Conservation (phyloP, 1,139 yeast species). For the Taiozyma onychis region DNA sequence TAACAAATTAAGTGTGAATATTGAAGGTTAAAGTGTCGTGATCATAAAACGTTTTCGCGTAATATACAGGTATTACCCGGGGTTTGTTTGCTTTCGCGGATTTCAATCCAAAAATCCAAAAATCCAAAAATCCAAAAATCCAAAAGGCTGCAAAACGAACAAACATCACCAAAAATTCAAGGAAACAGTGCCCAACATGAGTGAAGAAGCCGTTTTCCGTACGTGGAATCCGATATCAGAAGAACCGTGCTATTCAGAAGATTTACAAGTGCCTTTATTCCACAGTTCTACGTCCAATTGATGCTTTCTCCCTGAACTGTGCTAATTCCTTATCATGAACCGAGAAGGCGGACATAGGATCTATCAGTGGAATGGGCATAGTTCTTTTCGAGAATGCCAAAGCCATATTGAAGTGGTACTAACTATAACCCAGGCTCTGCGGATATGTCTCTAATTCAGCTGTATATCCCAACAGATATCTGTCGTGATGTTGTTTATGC, state of each 20-base stretch:
- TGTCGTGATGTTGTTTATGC: constrained; percentile 82
- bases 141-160: too few relatives aligned
- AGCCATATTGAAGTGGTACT: neutral
- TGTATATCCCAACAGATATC: constrained; percentile 86
- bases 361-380: neutral
- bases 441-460: constrained; percentile 89
- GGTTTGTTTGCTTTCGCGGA: neutral
- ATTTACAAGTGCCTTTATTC: neutral
- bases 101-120: neutral
- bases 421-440: constrained; percentile 52
- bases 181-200: neutral
- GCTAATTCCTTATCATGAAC: neutral
- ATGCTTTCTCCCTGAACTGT: neutral
- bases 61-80: neutral
- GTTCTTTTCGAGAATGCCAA: neutral
- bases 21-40: too few relatives aligned
- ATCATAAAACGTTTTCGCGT: neutral
- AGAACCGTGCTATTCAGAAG: neutral
- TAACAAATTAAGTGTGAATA: neutral
- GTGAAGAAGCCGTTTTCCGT: constrained; percentile 55
- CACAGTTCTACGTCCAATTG: neutral
- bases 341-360: neutral
- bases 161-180: neutral
- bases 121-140: neutral
- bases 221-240: constrained; percentile 1